Conservation (phyloP, 768 basidiomycete genomes). For the Calocera cornea region DNA sequence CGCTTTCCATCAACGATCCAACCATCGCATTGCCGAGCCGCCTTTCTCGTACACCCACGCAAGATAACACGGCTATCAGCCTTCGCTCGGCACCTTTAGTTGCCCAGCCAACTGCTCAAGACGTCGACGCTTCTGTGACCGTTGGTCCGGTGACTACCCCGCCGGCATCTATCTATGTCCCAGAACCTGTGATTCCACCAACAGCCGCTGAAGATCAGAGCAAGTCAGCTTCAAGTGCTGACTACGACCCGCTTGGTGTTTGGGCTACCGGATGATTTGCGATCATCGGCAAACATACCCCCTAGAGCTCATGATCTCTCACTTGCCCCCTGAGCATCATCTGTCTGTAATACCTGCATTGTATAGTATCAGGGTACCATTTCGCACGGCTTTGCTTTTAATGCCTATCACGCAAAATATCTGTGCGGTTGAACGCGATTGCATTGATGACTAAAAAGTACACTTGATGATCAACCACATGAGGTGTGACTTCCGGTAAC, state of each 20-base stretch:
- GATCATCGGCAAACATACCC: not conserved
- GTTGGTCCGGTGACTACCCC: not conserved
- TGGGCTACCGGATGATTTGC: not conserved
- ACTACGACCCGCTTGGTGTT: not conserved
- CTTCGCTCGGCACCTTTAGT: not conserved
- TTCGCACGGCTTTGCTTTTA: not conserved
- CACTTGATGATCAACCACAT: constrained; percentile 5
- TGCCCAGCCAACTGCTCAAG: not conserved
- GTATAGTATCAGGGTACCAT: not conserved
- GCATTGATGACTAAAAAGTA: constrained; percentile 3
- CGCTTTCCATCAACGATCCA: not conserved
- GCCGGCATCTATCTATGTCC: not conserved
- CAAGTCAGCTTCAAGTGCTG: not conserved
- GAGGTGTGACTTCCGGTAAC: constrained; percentile 5
- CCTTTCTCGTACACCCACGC: not conserved
- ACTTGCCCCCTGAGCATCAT: not conserved
- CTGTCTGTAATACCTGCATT: constrained; percentile 1
- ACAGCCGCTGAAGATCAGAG: not conserved
- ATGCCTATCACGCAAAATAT: not conserved
- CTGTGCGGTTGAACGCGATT: constrained; percentile 4
- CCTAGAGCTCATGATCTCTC: not conserved
- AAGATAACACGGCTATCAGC: not conserved
- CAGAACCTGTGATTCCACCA: not conserved
- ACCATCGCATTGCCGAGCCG: not conserved
- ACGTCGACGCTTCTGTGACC: not conserved